Base-by-base conservation (phyloP, 352 stramenopile species). In the Pythium guiyangense region DNA sequence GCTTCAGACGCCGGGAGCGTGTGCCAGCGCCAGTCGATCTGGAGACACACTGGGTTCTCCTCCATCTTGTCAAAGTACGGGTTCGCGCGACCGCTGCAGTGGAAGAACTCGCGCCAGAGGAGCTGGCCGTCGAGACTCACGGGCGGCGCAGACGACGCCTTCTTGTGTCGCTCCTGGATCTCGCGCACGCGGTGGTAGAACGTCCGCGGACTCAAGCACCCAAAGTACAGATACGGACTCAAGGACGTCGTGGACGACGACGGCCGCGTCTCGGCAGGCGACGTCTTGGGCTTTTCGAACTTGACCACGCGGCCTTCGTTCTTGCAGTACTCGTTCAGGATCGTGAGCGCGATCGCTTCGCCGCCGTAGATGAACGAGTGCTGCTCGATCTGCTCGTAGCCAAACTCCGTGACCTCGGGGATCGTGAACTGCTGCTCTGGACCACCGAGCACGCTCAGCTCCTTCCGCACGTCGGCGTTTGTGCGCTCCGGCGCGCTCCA, bases 281-380 rank as follows among this genome's bases (percentile, higher is more conserved):
- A 90, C 3, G 96, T 99, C 66, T 99, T 98, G 31, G 97, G 97
- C 66, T 99, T 99, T 67, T 98, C 93, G 69, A 99, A 99, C 31
- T 80, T 91, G 27, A 90, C 80, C 14, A 97, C 87, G 60, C 89
- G 97, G 2, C 71, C 80, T 74, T 86, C 70, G 54, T 91, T 85
- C 60, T 76, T 80, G 60, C 82, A 88, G 52, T 89, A 91, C 59
- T 83, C 70, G 17, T 69, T 61, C 39, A 94, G 45, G 50, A 90
- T 89, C 9, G 67, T 75, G 26, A 90, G 50, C 6, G 77, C 82
- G 54, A 88, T 86, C 56, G 77, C 63, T 54, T 89, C 79, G 35
- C 82, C 80, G 17, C 81, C 80, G 63, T 86, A 87, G 52, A 91
- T 85, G 64, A 87, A 91, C 17, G 77, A 85, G 66, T 89, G 80